Base-by-base conservation (phyloP, 768 basidiomycete genomes). In the Kwoniella europaea region DNA sequence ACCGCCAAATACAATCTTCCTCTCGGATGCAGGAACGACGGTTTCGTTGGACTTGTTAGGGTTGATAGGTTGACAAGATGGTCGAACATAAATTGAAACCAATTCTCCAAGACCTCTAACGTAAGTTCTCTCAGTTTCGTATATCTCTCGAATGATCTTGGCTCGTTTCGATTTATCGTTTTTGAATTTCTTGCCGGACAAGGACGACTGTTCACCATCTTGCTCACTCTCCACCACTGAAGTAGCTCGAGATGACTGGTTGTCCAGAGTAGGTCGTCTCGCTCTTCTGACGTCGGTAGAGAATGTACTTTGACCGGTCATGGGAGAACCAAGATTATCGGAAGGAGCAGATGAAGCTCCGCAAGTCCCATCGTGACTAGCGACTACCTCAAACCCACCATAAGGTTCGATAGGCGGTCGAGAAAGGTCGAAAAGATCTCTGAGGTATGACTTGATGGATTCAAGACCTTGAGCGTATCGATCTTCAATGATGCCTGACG, bases 381-480 rank as follows among this genome's bases (percentile, higher is more conserved):
- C 41, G 27, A 81, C 65, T 4, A 78, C 68, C 44, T 77, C 79
- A 55, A 78, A 76, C 2, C 75, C 73, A 27, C 77, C 76, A 63
- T 78, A 81, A 0, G 76, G 73, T 63, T 78, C 82, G 3, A 92
- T 92, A 15, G 91, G 89, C 59, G 20, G 89, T 88, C 74, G 89
- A 18, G 90, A 90, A 41, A 99, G 86, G 79, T 99, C 97, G 79
- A 94, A 91, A 89, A 99, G 91, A 77, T 99, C 97, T 77, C 90
- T 90, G 20, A 99, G 87, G 83, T 98, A 99, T 7, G 94, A 93
- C 91, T 98, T 95, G 18, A 99, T 89, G 10, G 92, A 91, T 66
- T 92, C 89, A 63, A 99, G 86, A 42, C 93, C 94, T 7, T 67
- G 63, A 1, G 78, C 69, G 65, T 84, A 83, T 10, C 76, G 64